A percentile compares a stretch with the other conserved stretches of the same genome.
phyloP scores from a whole-genome alignment of 352 stramenopile genomes.

The Pythium chondricola region DNA sequence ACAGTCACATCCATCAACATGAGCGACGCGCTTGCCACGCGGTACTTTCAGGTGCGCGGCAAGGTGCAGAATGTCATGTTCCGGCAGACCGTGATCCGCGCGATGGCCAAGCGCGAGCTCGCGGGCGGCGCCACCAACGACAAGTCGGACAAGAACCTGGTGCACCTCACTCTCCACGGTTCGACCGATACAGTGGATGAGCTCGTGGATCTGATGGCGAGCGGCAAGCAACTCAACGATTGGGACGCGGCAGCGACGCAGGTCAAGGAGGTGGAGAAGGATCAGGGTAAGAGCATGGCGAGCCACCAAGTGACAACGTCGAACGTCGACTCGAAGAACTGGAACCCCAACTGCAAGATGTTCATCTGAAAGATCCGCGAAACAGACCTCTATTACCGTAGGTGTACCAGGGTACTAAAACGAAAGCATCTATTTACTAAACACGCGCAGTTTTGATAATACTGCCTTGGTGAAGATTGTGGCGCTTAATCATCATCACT shows the following conservation, averaged over 20 bases:
- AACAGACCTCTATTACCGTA: too few species aligned
- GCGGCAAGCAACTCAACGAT: constrained; percentile 50
- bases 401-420: too few species aligned
- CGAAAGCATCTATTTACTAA: too few species aligned
- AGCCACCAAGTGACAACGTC: constrained; percentile 64
- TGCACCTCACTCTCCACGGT: constrained; percentile 55
- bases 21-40: background rate
- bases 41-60: constrained; percentile 56
- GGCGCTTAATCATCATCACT: constrained; percentile 69
- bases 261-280: constrained; percentile 38
- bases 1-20: too few species aligned
- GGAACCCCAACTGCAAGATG: constrained; percentile 75
- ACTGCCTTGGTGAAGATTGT: too few species aligned
- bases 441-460: too few species aligned
- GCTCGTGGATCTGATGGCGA: constrained; percentile 39
- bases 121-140: constrained; percentile 65
- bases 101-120: constrained; percentile 61
- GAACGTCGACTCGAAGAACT: constrained; percentile 55
- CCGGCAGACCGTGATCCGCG: constrained; percentile 69
- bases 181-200: constrained; percentile 30
- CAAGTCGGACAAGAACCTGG: constrained; percentile 39
- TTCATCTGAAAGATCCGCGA: constrained; percentile 52
- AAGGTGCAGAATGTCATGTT: constrained; percentile 84
- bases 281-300: constrained; percentile 27
- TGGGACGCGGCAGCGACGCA: constrained; percentile 47